A percentile compares a stretch with the other conserved stretches of the same genome.
Conservation (phyloP, 352 stramenopile genomes). For the Globisporangium rhizosaccharum region DNA sequence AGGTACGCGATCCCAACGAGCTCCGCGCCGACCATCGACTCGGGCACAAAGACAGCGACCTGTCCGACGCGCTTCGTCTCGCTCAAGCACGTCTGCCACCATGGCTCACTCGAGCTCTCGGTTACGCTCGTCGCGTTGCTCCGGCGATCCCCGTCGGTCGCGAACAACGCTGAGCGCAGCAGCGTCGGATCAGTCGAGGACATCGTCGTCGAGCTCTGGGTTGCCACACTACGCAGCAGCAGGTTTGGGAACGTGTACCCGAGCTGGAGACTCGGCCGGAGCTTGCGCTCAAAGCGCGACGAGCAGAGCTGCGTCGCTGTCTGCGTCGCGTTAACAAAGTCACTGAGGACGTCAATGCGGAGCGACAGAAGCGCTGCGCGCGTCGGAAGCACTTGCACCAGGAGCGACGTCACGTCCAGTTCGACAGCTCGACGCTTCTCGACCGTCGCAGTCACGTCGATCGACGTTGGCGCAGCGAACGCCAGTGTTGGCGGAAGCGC, state of each 20-base stretch:
- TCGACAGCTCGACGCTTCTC: constrained; percentile 44
- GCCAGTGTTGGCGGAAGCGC: constrained; percentile 9
- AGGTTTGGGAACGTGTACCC: constrained; percentile 46
- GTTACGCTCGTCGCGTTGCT: constrained; percentile 19
- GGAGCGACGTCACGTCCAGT: constrained; percentile 45
- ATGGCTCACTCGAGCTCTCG: constrained; percentile 29
- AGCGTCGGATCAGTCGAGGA: constrained; percentile 2
- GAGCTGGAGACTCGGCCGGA: constrained; percentile 39
- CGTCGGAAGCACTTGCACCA: constrained; percentile 31
- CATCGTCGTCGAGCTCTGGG: constrained; percentile 36
- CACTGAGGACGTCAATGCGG: constrained; percentile 42
- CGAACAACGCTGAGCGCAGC: constrained; percentile 16
- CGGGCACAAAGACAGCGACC: constrained; percentile 44
- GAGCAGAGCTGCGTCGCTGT: constrained; percentile 55
- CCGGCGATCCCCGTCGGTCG: constrained; percentile 22
- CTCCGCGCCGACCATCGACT: constrained; percentile 14
- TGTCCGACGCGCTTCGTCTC: constrained; percentile 38
- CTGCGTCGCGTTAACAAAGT: constrained; percentile 14
- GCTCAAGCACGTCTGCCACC: constrained; percentile 50
- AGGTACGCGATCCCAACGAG: constrained; percentile 35
- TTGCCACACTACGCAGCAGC: constrained; percentile 10
- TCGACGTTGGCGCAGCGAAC: constrained; percentile 19
- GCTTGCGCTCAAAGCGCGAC: constrained; percentile 47
- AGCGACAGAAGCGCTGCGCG: constrained; percentile 40
- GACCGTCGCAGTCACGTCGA: constrained; percentile 32